Base-by-base conservation (phyloP, 129 eudicot genomes). In the Lactuca saligna region DNA sequence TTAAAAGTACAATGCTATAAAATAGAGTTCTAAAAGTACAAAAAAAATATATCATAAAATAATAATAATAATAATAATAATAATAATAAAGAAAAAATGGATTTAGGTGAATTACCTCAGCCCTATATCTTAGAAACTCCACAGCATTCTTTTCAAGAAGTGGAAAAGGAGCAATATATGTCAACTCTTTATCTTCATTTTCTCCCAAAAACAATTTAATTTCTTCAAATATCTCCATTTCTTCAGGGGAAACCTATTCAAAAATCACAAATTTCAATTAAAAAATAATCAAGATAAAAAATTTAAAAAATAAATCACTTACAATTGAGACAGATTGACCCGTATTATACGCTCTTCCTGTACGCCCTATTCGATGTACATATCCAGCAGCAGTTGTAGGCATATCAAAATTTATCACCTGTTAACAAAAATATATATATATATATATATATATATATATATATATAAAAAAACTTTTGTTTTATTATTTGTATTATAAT, bases 301-400 rank as follows among this genome's bases (percentile, higher is more conserved):
- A 57, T 11, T n/a, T n/a, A n/a, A n/a, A 54, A 37, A 55, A 20
- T 38, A 50, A 66, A 50, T 46, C 59, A 35, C 97, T 80, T 82
- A 90, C 99, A 62, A 94, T 82, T 58, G 99, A 94, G 39, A 94
- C 87, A 65, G 99, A 94, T 77, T 87, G 97, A 58, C 99, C 99
- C 17, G 88, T 83, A 53, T 74, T 88, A 78, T 77, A 87, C 14
- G 97, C 97, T 72, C 99, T 90, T 75, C 99, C 99, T 13, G 99
- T 94, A 59, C 97, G 91, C 50, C 99, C 99, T 59, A 94, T 94
- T 61, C 97, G 95, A 74, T 94, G 99, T 63, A 94, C 87, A 65
- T 94, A 94, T 42, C 96, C 94, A 0, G 85, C 96, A 48, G 94
- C 91, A 74, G 75, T 85, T 55, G 62, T 78, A 80, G 99, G 99